Evolutionary conservation across 768 basidiomycete species (phyloP).

Genomic region (Suillus plorans): DNA sequence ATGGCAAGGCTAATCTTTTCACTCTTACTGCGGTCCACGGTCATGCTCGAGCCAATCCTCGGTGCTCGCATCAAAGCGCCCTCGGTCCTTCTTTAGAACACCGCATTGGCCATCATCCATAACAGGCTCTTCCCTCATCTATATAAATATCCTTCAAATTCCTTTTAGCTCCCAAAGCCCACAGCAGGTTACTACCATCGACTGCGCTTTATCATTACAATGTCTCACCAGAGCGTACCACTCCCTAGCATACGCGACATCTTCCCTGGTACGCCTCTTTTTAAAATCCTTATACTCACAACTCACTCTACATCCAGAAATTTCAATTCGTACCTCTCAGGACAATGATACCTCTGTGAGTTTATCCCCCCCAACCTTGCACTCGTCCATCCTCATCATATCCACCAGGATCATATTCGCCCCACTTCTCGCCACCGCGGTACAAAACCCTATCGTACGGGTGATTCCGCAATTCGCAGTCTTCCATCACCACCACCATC

Average conservation of each 20-base stretch:
- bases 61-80: conserved; percentile 18
- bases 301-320: background rate
- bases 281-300: background rate
- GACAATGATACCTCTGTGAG: background rate
- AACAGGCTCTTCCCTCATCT: conserved; percentile 13
- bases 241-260: conserved; percentile 55
- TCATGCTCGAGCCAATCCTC: conserved; percentile 19
- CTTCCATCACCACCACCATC: conserved; percentile 27
- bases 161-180: conserved; percentile 8
- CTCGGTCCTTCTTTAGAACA: conserved; percentile 22
- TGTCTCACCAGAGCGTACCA: conserved; percentile 29
- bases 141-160: conserved; percentile 13
- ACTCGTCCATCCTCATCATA: too few species aligned
- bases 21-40: conserved; percentile 15
- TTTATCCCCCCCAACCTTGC: fast-evolving
- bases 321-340: background rate
- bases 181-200: background rate
- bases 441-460: background rate
- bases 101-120: conserved; percentile 17
- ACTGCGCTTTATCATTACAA: background rate
- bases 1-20: conserved; percentile 11
- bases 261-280: conserved; percentile 45
- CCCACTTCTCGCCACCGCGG: background rate
- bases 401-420: background rate
- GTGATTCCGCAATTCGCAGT: conserved; percentile 7